Percentiles rank a stretch among this genome's conserved stretches.
Conservation (phyloP, 2,329 filamentous ascomycete genomes). For the Tolypocladium nubicola region DNA sequence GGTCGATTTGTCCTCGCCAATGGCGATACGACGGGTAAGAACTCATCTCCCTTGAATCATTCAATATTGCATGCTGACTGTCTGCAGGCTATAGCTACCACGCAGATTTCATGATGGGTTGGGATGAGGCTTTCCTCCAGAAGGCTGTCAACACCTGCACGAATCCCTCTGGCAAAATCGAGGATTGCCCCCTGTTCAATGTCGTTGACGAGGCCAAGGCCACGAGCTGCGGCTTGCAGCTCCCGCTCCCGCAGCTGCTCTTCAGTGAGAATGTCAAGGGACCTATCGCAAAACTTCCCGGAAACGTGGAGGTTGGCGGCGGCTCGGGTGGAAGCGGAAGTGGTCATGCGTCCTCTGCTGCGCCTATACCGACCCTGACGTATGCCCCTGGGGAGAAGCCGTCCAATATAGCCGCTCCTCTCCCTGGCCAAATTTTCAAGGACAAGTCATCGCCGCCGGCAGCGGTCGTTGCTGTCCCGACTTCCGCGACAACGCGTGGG, state of each 20-base stretch:
- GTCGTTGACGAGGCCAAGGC: constrained; percentile 51
- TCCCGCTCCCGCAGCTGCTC: constrained; percentile 42
- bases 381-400: constrained; percentile 26
- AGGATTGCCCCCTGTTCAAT: constrained; percentile 66
- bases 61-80: constrained; percentile 1
- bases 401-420: constrained; percentile 18
- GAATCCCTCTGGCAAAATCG: constrained; percentile 54
- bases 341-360: constrained; percentile 3
- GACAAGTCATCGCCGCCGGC: constrained; percentile 7
- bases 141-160: constrained; percentile 67
- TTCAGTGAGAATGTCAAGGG: constrained; percentile 48
- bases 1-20: constrained; percentile 70
- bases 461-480: background rate
- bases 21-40: constrained; percentile 62
- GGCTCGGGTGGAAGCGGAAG: constrained; percentile 7
- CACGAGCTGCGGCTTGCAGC: constrained; percentile 48
- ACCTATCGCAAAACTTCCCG: constrained; percentile 52
- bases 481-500: constrained; percentile 3
- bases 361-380: constrained; percentile 15
- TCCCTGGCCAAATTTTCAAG: constrained; percentile 34
- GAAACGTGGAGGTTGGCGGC: constrained; percentile 18
- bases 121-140: constrained; percentile 60
- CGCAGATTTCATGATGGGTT: constrained; percentile 72
- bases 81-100: constrained; percentile 60
- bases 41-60: background rate